Evolutionary conservation across 2,329 filamentous ascomycete genomes (phyloP).

Genomic region (Seiridium cupressi): DNA sequence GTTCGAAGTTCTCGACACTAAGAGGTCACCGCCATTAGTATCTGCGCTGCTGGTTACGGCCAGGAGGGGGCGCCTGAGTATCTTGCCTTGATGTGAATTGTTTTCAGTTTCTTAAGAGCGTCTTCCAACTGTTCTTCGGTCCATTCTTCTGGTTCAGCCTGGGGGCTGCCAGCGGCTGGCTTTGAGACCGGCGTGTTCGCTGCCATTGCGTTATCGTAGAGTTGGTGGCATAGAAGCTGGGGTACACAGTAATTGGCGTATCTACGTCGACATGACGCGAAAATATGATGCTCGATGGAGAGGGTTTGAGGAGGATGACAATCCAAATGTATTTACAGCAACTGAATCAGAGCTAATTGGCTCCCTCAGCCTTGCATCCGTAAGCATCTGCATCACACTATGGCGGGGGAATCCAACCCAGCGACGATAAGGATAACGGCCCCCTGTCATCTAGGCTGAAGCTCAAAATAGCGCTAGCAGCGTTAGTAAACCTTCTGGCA

Average conservation of each 20-base stretch:
- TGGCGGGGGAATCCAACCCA: too few species aligned
- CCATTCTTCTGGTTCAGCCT: constrained; percentile 28
- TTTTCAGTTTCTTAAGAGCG: constrained; percentile 49
- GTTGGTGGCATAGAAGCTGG: not conserved
- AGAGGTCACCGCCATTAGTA: constrained; percentile 6
- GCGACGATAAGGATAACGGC: not conserved
- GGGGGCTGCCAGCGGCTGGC: constrained; percentile 8
- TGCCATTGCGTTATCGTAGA: constrained; percentile 8
- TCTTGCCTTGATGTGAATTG: constrained; percentile 50
- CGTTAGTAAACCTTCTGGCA: too few species aligned
- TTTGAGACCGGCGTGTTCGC: constrained; percentile 8
- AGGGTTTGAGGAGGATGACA: not conserved
- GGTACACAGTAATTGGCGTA: not conserved
- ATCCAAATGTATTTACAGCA: not conserved
- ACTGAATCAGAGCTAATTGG: not conserved
- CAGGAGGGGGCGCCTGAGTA: not conserved
- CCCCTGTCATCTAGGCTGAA: not conserved
- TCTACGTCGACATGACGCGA: too few species aligned
- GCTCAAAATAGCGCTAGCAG: too few species aligned
- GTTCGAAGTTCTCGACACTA: constrained; percentile 47
- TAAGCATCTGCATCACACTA: not conserved
- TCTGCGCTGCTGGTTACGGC: too few species aligned
- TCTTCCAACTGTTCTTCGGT: constrained; percentile 50
- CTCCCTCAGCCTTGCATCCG: not conserved
- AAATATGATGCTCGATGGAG: not conserved